Evolutionary conservation across 2,329 filamentous ascomycete genomes (phyloP).

Genomic region (Colletotrichum tamarilloi): DNA sequence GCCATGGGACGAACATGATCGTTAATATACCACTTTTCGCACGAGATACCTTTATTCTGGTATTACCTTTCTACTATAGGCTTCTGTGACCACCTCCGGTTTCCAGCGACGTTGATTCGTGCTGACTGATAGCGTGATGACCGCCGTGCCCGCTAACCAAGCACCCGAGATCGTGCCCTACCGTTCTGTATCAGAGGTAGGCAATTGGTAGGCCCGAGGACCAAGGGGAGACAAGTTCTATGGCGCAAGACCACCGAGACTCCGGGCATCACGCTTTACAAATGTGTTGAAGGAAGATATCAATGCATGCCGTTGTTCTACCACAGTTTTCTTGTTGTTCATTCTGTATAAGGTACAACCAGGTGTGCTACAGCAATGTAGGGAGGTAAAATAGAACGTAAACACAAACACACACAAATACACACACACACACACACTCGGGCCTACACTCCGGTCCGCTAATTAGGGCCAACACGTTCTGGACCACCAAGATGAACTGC

Average conservation of each 20-base stretch:
- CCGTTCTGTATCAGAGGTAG: neutral
- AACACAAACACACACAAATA: no score
- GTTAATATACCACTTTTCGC: conserved; percentile 11
- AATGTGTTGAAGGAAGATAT: neutral
- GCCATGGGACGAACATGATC: neutral
- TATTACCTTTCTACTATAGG: neutral
- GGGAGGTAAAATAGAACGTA: no score
- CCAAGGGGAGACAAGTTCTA: no score
- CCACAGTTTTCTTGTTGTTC: neutral
- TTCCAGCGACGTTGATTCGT: no score
- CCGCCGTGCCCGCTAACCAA: neutral
- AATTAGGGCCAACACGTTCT: conserved; percentile 1
- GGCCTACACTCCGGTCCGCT: neutral
- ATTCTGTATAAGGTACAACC: neutral
- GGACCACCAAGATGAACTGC: neutral
- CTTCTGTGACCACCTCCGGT: no score
- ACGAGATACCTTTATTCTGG: neutral
- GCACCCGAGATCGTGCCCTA: neutral
- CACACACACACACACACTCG: neutral
- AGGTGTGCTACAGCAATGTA: no score
- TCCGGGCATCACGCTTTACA: neutral
- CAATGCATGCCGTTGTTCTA: no score
- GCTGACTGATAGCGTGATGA: no score
- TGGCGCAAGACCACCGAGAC: neutral
- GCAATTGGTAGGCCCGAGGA: neutral